These are phyloP conservation scores for Paramecium pentaurelia DNA, from an alignment of 73 alveolate species.

Conservation along the genomic window DNA sequence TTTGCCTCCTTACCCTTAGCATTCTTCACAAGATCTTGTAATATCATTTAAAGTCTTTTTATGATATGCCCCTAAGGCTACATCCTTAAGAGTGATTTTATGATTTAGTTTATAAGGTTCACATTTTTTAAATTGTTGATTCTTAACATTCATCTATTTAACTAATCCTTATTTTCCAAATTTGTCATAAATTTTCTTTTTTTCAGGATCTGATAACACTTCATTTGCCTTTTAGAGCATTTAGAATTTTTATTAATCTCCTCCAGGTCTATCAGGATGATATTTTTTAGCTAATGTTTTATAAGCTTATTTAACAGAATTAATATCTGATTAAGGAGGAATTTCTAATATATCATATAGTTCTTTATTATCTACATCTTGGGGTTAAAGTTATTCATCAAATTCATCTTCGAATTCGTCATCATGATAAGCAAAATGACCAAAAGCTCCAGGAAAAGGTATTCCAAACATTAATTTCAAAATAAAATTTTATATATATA, in stretches of 20 bases:
- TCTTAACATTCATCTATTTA: background rate
- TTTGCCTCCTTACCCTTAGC: background rate
- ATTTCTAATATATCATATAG: slow-evolving; percentile 1
- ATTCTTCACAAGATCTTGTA: background rate
- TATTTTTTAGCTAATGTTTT: slow-evolving; percentile 72
- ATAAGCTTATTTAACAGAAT: slow-evolving; percentile 68
- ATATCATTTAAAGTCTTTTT: background rate
- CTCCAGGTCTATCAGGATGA: slow-evolving; percentile 79
- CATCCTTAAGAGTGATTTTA: background rate
- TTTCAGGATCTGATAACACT: slow-evolving; percentile 80
- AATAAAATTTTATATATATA: background rate
- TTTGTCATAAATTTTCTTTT: slow-evolving; percentile 78
- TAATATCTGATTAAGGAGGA: slow-evolving; percentile 47
- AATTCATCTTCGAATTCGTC: background rate
- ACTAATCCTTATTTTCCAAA: slow-evolving; percentile 82
- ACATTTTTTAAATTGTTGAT: background rate
- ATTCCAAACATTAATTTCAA: slow-evolving; percentile 4
- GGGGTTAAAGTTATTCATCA: background rate
- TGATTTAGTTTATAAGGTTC: background rate
- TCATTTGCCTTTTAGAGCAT: slow-evolving; percentile 88
- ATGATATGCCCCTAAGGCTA: background rate
- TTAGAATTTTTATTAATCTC: slow-evolving; percentile 77
- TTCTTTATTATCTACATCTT: slow-evolving; percentile 20
- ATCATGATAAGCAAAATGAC: background rate
- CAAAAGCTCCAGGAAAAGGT: background rate